Conservation (phyloP, 495 filamentous ascomycete genomes). For the Daldinia decipiens region DNA sequence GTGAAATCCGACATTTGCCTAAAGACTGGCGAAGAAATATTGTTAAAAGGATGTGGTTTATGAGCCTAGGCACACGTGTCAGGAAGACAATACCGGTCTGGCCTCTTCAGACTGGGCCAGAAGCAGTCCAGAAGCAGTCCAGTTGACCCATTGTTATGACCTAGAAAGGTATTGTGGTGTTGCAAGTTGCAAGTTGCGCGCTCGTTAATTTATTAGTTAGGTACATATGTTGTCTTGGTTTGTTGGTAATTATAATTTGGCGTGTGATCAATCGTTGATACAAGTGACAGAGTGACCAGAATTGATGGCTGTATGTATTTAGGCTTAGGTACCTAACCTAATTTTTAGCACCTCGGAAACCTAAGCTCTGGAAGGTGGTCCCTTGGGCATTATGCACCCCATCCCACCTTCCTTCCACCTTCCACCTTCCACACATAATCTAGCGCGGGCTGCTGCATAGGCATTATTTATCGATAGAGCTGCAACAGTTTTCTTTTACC, state of each 20-base stretch:
- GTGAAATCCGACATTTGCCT: slow-evolving; percentile 32
- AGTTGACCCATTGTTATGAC: slow-evolving; percentile 46
- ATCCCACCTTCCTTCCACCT: no score
- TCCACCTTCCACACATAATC: no score
- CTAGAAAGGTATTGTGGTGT: slow-evolving; percentile 11
- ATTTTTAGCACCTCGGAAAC: no score
- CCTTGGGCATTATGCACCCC: no score
- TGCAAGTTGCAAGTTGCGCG: background rate
- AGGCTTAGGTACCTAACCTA: no score
- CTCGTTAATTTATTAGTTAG: slow-evolving; percentile 21
- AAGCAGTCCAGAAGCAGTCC: slow-evolving; percentile 29
- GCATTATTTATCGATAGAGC: no score
- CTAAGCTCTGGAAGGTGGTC: no score
- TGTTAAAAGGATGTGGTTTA: background rate
- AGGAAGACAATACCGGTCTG: slow-evolving; percentile 34
- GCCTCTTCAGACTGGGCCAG: slow-evolving; percentile 39
- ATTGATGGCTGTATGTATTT: no score
- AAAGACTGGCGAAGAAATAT: slow-evolving; percentile 22
- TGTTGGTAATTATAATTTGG: background rate
- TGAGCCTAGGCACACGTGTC: slow-evolving; percentile 35
- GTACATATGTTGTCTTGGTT: background rate
- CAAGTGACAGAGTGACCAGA: no score
- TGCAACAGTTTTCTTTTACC: no score
- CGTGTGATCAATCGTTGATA: no score
- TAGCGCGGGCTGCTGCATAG: no score